phyloP scores from a whole-genome alignment of 371 early-diverging fungal species.

The Conidiobolus incongruus region DNA sequence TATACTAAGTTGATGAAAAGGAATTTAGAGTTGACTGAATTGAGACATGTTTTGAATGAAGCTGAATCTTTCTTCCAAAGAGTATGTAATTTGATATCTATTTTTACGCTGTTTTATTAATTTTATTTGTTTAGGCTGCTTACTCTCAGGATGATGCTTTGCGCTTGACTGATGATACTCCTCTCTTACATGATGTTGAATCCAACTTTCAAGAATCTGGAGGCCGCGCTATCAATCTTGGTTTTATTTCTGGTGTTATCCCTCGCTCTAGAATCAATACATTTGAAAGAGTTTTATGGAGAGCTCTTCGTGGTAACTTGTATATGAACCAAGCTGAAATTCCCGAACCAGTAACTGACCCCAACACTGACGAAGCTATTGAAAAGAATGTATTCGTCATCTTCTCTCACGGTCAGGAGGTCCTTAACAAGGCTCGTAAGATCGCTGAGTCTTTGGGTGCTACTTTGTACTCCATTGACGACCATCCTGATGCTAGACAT shows the following conservation, averaged over 20 bases:
- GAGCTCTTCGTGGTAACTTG: slow-evolving; percentile 91
- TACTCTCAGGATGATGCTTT: slow-evolving; percentile 21
- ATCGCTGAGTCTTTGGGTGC: slow-evolving; percentile 89
- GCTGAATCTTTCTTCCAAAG: slow-evolving; percentile 58
- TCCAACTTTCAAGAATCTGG: not conserved
- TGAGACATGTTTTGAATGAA: slow-evolving; percentile 74
- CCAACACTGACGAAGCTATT: slow-evolving; percentile 53
- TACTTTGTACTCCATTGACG: slow-evolving; percentile 76
- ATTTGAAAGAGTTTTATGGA: slow-evolving; percentile 91
- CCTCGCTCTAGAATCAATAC: slow-evolving; percentile 54
- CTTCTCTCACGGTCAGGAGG: slow-evolving; percentile 86
- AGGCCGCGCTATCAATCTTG: not conserved
- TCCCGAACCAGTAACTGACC: slow-evolving; percentile 73
- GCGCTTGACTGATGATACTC: slow-evolving; percentile 30
- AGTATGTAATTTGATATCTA: slow-evolving; percentile 11
- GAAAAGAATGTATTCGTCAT: slow-evolving; percentile 91
- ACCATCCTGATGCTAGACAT: slow-evolving; percentile 57
- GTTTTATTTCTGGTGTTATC: slow-evolving; percentile 82
- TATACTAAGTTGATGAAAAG: slow-evolving; percentile 68
- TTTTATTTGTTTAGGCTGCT: slow-evolving; percentile 16
- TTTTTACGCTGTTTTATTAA: not conserved
- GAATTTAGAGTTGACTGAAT: slow-evolving; percentile 69
- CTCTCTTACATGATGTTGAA: slow-evolving; percentile 28
- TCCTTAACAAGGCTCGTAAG: slow-evolving; percentile 74
- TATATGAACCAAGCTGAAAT: slow-evolving; percentile 91